Evolutionary conservation across 108 stramenopile genomes (phyloP), one percentile per base, ranked within the genome.

Genomic region (Nitzschia palea): DNA sequence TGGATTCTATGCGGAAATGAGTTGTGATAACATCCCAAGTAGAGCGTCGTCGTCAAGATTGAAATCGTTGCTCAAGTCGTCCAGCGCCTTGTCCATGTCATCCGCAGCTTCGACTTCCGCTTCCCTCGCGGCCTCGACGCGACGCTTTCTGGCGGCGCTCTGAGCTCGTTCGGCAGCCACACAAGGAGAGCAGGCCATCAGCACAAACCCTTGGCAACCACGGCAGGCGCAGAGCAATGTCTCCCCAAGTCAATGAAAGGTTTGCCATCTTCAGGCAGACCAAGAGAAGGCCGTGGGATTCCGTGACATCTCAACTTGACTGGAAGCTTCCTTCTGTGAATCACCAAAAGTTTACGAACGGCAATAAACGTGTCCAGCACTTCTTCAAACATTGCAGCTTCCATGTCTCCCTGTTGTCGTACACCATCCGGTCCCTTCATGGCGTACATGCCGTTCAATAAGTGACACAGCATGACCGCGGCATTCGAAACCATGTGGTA

Each of bases 171-270:
- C 89, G 1, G 92, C 92, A 0, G 92, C 89, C 10, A 94, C 89
- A 72, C 89, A 90, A n/a, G 92, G 92, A 63, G 79, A 79, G 62
- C 92, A 90, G 10, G 89, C 92, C 92, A 94, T 94, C 17, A 94
- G 68, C 9, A 94, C 92, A 71, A 94, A 94, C 14, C 92, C 92
- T 65, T 94, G 92, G 71, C 92, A 94, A 4, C 92, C 89, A 35
- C 92, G 83, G 56, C 89, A 88, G 5, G 74, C 65, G 54, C 92
- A 94, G 64, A 94, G 69, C 43, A 89, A 43, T 0, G 92, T 94
- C 36, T 94, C 86, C 1, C 89, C 89, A 18, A 94, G 45, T 94
- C 87, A 47, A 94, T 83, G 34, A 94, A 87, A 5, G 81, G 81
- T 50, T 76, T 55, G 10, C 71, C 82, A 29, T 77, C 80, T 28